Percentiles rank a stretch among this genome's conserved stretches.
These are phyloP conservation scores for Fomitopsis schrenkii DNA, from an alignment of 1,284 basidiomycete genomes.

Conservation along the genomic window DNA sequence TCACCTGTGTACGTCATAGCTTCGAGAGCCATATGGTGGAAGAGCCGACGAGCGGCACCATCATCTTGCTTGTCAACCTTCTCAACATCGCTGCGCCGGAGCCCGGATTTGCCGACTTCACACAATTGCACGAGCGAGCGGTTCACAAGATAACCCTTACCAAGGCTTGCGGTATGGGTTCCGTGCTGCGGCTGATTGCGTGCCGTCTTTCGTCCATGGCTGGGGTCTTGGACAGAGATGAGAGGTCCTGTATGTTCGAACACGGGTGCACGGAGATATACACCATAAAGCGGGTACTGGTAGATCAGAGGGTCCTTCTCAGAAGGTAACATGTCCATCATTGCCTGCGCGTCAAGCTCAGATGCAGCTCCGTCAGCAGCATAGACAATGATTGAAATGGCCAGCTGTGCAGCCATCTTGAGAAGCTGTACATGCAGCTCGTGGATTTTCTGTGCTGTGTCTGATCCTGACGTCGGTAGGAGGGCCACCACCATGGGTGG, in stretches of 20 bases:
- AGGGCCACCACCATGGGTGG: too few species aligned
- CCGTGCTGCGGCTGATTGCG: conserved; percentile 24
- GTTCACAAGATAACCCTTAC: conserved; percentile 18
- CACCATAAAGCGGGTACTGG: conserved; percentile 14
- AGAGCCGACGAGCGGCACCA: conserved; percentile 22
- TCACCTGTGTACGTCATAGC: conserved; percentile 9
- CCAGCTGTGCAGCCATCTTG: conserved; percentile 18
- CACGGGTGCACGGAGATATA: conserved; percentile 14
- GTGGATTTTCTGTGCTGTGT: conserved; percentile 15
- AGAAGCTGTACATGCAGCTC: conserved; percentile 12
- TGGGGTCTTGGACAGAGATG: conserved; percentile 16
- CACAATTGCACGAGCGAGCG: conserved; percentile 15
- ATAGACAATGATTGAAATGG: conserved; percentile 9
- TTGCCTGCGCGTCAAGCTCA: conserved; percentile 18
- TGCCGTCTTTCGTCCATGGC: conserved; percentile 19
- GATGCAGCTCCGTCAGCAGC: conserved; percentile 23
- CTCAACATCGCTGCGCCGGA: conserved; percentile 14
- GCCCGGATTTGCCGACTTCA: conserved; percentile 10
- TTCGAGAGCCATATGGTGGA: conserved; percentile 13
- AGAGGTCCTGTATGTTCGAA: conserved; percentile 15
- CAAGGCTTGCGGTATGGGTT: conserved; percentile 22
- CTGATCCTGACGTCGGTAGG: neutral
- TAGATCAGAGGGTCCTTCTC: conserved; percentile 13
- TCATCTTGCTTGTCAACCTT: conserved; percentile 28
- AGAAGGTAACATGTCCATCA: conserved; percentile 16